Conservation (phyloP, 805 yeast genomes). For the Pichia membranifaciens region DNA sequence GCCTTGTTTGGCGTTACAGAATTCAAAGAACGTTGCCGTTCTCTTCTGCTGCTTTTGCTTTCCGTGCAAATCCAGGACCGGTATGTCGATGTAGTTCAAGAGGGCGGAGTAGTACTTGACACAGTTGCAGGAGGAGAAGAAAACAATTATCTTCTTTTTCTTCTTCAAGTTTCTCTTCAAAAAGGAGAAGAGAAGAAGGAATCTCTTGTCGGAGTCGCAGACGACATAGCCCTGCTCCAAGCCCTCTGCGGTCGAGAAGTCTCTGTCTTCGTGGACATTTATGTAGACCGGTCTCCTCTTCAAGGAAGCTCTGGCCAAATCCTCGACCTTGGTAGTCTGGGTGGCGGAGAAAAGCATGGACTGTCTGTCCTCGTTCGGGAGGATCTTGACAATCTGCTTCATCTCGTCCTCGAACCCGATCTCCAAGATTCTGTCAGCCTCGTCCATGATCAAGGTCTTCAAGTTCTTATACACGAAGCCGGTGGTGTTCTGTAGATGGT, state of each 20-base stretch:
- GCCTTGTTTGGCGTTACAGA: slow-evolving; percentile 94
- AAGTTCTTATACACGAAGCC: slow-evolving; percentile 93
- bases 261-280: slow-evolving; percentile 82
- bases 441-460: slow-evolving; percentile 92
- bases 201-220: slow-evolving; percentile 93
- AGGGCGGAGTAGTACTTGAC: slow-evolving; percentile 95
- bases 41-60: slow-evolving; percentile 98
- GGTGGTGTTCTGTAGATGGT: slow-evolving; percentile 91
- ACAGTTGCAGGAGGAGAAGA: slow-evolving; percentile 92
- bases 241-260: slow-evolving; percentile 90
- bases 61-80: slow-evolving; percentile 94
- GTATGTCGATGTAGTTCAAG: slow-evolving; percentile 91
- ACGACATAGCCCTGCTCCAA: slow-evolving; percentile 98
- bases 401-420: slow-evolving; percentile 99
- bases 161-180: slow-evolving; percentile 88
- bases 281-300: slow-evolving; percentile 91
- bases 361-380: slow-evolving; percentile 91
- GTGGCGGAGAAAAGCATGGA: slow-evolving; percentile 99
- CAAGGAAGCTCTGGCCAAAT: slow-evolving; percentile 91
- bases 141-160: slow-evolving; percentile 90
- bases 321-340: slow-evolving; percentile 97
- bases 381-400: slow-evolving; percentile 90
- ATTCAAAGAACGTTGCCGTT: slow-evolving; percentile 96
- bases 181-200: slow-evolving; percentile 83
- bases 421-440: slow-evolving; percentile 96